Evolutionary conservation across 805 yeast genomes (phyloP).

Genomic region (Kodamaea nitidulidarum): DNA sequence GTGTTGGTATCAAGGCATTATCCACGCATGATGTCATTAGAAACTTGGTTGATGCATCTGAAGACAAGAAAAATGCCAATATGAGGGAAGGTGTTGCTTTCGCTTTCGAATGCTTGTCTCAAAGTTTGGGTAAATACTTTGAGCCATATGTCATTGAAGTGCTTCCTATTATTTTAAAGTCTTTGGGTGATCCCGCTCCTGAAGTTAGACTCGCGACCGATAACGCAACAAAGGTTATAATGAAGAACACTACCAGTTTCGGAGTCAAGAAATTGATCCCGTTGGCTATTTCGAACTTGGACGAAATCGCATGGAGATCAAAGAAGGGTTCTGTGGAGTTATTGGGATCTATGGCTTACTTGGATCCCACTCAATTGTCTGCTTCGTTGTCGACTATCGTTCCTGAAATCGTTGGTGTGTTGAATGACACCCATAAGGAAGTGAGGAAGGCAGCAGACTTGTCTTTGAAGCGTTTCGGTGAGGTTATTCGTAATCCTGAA

Average conservation of each 20-base stretch:
- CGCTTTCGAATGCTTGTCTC: constrained; percentile 81
- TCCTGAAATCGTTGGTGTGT: constrained; percentile 93
- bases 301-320: constrained; percentile 91
- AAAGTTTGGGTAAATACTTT: constrained; percentile 67
- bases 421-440: constrained; percentile 94
- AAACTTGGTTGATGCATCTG: constrained; percentile 74
- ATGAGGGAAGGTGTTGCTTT: constrained; percentile 85
- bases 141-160: constrained; percentile 94
- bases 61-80: constrained; percentile 70
- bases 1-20: constrained; percentile 77
- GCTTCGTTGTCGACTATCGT: constrained; percentile 84
- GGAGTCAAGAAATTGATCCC: constrained; percentile 93
- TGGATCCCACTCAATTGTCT: constrained; percentile 91
- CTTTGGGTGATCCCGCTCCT: constrained; percentile 77
- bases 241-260: constrained; percentile 86
- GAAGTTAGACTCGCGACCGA: constrained; percentile 91
- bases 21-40: constrained; percentile 75
- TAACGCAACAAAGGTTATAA: constrained; percentile 78
- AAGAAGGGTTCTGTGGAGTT: constrained; percentile 96
- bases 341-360: constrained; percentile 95
- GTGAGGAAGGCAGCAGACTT: constrained; percentile 93
- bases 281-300: constrained; percentile 77
- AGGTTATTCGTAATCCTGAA: constrained; percentile 95
- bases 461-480: constrained; percentile 87
- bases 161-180: constrained; percentile 73